Evolutionary conservation across 208 protist genomes (phyloP), one percentile per base, ranked within the genome.

Genomic region (Crithidia expoeki): DNA sequence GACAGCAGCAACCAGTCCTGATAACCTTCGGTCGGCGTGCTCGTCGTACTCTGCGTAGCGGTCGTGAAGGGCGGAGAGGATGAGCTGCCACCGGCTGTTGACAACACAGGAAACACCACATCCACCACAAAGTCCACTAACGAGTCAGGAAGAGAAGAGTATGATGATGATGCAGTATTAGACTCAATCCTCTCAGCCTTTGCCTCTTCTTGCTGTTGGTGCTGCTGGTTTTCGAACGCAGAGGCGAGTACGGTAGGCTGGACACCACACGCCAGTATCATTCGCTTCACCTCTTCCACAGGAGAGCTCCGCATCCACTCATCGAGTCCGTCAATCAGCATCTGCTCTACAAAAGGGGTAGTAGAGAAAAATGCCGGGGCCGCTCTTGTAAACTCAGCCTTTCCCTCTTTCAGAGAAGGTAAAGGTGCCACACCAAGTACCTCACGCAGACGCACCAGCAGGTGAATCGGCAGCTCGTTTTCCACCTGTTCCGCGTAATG

Each of bases 41-140:
- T 42, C 19, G n/a, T 11, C 3, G 42, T 66, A 46, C 46, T 66
- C 32, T 55, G 42, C 40, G 60, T 66, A n/a, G 46, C 58, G 17
- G 42, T 23, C 1, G 58, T 23, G 27, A 42, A 38, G 27, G 58
- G 25, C 0, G 42, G 10, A 21, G 33, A 49, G 36, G 36, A 49
- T n/a, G 27, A 33, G 38, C 21, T 17, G 47, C 4, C 14, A 23
- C 21, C 23, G 32, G 32, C n/a, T 12, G 16, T 49, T 16, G 55
- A 14, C 2, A 74, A 28, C 19, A 80, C 68, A 21, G 92, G 92
- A 55, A 90, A 96, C 4, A 96, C 72, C 12, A 96, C 86, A 68
- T 96, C 92, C 17, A 94, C 77, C 5, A 96, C 79, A 64, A 96
- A 96, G 78, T 94, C 89, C 21, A 78, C 66, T 9, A 94, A 30